Evolutionary conservation across 2,329 filamentous ascomycete species (phyloP).

Genomic region (Cladosporium sp.): DNA sequence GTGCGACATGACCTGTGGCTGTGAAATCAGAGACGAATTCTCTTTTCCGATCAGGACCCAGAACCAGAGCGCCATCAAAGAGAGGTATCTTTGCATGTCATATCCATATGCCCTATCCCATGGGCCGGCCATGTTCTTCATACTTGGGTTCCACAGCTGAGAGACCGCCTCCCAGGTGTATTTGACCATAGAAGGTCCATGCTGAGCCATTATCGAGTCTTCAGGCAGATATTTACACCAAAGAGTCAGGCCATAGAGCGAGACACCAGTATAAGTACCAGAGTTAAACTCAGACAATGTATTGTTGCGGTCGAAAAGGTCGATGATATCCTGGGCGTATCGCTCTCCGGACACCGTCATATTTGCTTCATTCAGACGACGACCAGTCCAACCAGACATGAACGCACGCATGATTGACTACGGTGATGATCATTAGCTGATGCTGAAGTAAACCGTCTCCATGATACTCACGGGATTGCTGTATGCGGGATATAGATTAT

Average conservation of each 20-base stretch:
- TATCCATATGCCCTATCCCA: slow-evolving; percentile 63
- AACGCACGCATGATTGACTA: slow-evolving; percentile 59
- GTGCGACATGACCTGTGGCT: slow-evolving; percentile 55
- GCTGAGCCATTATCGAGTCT: slow-evolving; percentile 50
- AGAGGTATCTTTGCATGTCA: slow-evolving; percentile 60
- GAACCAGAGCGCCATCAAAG: slow-evolving; percentile 55
- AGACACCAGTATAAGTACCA: slow-evolving; percentile 60
- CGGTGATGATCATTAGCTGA: not conserved
- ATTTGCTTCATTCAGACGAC: slow-evolving; percentile 51
- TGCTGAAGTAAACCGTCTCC: not conserved
- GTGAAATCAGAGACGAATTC: slow-evolving; percentile 28
- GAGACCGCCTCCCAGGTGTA: slow-evolving; percentile 52
- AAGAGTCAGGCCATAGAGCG: slow-evolving; percentile 54
- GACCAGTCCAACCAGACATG: slow-evolving; percentile 56
- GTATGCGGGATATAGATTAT: slow-evolving; percentile 61
- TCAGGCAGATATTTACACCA: slow-evolving; percentile 57
- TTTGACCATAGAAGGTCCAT: slow-evolving; percentile 50
- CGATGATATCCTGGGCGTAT: slow-evolving; percentile 52
- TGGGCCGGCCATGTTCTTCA: slow-evolving; percentile 60
- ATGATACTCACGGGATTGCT: slow-evolving; percentile 44
- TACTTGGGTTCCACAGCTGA: slow-evolving; percentile 53
- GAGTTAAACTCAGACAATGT: slow-evolving; percentile 62
- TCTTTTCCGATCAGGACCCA: slow-evolving; percentile 55
- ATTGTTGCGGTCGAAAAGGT: slow-evolving; percentile 52
- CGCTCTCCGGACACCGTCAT: slow-evolving; percentile 55